Evolutionary conservation across 2,329 filamentous ascomycete genomes (phyloP), one percentile per base, ranked within the genome.

Genomic region (Mycosphaerella sp.): DNA sequence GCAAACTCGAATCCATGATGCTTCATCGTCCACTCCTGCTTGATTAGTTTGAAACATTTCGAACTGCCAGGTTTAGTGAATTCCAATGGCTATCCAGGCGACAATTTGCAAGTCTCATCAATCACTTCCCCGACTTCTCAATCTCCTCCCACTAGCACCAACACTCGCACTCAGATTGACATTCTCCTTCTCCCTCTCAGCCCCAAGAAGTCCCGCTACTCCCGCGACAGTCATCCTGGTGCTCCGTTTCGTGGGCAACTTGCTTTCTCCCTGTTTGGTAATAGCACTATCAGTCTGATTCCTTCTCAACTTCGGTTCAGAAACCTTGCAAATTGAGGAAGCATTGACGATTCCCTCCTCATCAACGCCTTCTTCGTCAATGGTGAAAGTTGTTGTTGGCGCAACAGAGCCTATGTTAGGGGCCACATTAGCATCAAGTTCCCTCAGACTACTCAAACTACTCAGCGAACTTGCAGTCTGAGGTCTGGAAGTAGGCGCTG

Each of bases 371-470:
- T 62, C 54, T 48, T 70, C 64, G 53, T 63, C 43, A 64, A 64
- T 42, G 59, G 61, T 46, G 50, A 54, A 44, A 54, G 53, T 41
- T 58, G 54, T 37, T 55, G 57, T 39, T 56, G 55, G 32, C 49
- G 44, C 43, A 34, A 12, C 6, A 44, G 52, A 39, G 42, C 53
- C 50, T 56, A 56, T 56, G 55, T 54, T 44, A 27, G 58, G 55
- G 35, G 73, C 61, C 52, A 64, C 61, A 45, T 76, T 77, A 68
- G 73, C 67, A 59, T 76, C 74, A n/a, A 76, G 64, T 57, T 76
- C 74, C 46, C 73, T 68, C 14, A 76, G 65, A 50, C 70, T 64
- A 48, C 52, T 56, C 13, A 42, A 17, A 41, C 56, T 56, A 39
- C 42, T 45, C 37, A 61, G 50, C 47, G 55, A 62, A 59, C 60